Conservation (phyloP, 352 stramenopile genomes). For the Globisporangium abappressorium region DNA sequence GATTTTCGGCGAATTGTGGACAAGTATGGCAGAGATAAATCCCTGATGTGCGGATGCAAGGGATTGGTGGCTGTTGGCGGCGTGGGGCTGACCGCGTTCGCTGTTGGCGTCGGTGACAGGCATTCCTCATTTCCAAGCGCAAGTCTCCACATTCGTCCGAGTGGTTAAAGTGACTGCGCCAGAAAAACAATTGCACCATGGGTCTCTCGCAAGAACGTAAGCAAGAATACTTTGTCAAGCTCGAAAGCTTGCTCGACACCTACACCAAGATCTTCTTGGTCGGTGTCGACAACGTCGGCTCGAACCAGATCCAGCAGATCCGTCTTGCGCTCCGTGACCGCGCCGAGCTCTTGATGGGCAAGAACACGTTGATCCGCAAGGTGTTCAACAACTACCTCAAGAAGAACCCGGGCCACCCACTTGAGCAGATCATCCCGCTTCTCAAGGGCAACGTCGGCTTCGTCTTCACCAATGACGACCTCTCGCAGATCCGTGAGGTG, state of each 20-base stretch:
- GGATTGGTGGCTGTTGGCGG: slow-evolving; percentile 31
- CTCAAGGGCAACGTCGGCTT: slow-evolving; percentile 99
- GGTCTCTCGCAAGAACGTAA: slow-evolving; percentile 97
- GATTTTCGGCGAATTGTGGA: not conserved
- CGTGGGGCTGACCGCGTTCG: not conserved
- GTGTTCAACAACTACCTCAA: slow-evolving; percentile 96
- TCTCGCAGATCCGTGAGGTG: slow-evolving; percentile 89
- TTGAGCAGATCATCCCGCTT: slow-evolving; percentile 84
- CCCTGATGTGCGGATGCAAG: not conserved
- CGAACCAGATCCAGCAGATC: slow-evolving; percentile 98
- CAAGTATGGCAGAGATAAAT: slow-evolving; percentile 8
- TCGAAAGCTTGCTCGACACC: slow-evolving; percentile 94
- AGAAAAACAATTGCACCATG: slow-evolving; percentile 63
- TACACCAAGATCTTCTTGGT: slow-evolving; percentile 99
- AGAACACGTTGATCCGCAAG: slow-evolving; percentile 99
- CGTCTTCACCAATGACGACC: slow-evolving; percentile 99
- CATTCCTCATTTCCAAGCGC: slow-evolving; percentile 67
- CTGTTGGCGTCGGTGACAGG: not conserved
- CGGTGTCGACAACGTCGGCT: slow-evolving; percentile 99
- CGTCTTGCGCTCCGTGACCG: slow-evolving; percentile 93
- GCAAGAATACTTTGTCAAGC: slow-evolving; percentile 96
- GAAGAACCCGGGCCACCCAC: slow-evolving; percentile 96
- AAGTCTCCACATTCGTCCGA: slow-evolving; percentile 62
- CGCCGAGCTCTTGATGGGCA: slow-evolving; percentile 98
- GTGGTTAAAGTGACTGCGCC: slow-evolving; percentile 89